Evolutionary conservation across 176 grass and related monocot genomes (phyloP), one percentile per base, ranked within the genome.

Genomic region (Neostapfia colusana): DNA sequence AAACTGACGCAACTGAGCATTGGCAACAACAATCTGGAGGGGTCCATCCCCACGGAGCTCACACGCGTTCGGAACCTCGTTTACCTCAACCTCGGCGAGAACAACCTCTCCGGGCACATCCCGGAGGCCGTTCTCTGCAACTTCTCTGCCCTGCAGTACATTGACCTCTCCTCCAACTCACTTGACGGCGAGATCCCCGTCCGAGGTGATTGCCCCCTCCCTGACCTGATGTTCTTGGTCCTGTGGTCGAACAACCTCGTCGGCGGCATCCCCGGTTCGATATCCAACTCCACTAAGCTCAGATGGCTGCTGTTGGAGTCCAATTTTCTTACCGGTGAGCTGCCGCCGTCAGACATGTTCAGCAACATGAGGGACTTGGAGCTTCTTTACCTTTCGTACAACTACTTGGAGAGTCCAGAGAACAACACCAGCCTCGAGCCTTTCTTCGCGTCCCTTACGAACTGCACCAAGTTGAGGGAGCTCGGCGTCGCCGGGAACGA

Each of bases 271-370:
- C 91, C 95, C 1, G 36, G 21, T 0, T 36, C 91, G n/a, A 60
- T 99, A 14, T 88, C 89, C 14, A 99, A 99, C 82, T 94, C 91
- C 7, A 86, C 91, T 2, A 92, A 90, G 63, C 91, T 99, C 42
- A 54, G 68, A 50, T 99, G 91, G 95, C 73, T 99, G 4, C 89
- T 94, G 18, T 25, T 95, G 42, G 91, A 92, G 67, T 86, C 83
- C 0, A 99, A 99, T 23, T 73, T 20, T 72, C 89, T 99, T 55
- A 9, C 26, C 21, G 89, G 91, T 25, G 91, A 88, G 66, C 76
- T 99, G 42, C 87, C 91, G 42, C 85, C 91, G 10, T 59, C 84
- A 2, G 14, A 61, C 69, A 83, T 92, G 73, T 92, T 99, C 58
- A 12, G 82, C 58, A 77, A 77, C 79, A 93, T 92, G 89, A 82